Conservation (phyloP, 2,329 filamentous ascomycete species). For the Hirsutella thompsonii region DNA sequence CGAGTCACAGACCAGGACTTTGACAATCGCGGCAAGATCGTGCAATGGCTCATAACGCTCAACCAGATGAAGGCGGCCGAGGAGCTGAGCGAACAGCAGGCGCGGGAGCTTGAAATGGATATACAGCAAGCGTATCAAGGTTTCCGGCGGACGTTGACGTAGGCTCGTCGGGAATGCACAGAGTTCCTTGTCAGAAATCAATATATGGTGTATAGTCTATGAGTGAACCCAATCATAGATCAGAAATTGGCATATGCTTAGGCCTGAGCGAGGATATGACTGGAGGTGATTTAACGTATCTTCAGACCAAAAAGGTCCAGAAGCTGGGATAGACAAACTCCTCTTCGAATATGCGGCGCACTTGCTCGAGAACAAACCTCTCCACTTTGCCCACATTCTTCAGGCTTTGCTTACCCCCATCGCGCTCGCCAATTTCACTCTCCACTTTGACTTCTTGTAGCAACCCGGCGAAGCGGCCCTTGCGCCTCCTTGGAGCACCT, state of each 20-base stretch:
- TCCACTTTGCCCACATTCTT: conserved; percentile 99
- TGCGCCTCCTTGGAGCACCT: conserved; percentile 11
- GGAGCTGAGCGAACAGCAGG: conserved; percentile 76
- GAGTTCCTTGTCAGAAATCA: neutral
- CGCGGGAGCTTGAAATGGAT: conserved; percentile 79
- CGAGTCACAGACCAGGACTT: conserved; percentile 94
- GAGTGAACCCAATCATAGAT: neutral
- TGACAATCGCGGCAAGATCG: conserved; percentile 90
- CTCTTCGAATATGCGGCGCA: conserved; percentile 93
- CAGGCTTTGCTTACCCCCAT: conserved; percentile 82
- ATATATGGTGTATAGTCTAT: neutral
- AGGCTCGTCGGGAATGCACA: conserved; percentile 3
- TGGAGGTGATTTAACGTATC: too few relatives aligned
- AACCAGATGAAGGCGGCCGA: conserved; percentile 98
- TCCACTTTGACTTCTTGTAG: conserved; percentile 85
- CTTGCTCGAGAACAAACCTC: conserved; percentile 91
- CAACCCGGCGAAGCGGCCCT: conserved; percentile 50
- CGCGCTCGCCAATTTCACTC: conserved; percentile 90
- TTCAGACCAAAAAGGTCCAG: conserved; percentile 85
- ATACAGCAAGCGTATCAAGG: conserved; percentile 91
- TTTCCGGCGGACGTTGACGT: conserved; percentile 69
- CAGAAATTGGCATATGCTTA: neutral
- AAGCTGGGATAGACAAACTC: conserved; percentile 98
- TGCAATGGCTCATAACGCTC: conserved; percentile 92
- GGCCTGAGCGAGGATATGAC: neutral